Conservation (phyloP, 139 green algal species). For the Yamagishiella unicocca region DNA sequence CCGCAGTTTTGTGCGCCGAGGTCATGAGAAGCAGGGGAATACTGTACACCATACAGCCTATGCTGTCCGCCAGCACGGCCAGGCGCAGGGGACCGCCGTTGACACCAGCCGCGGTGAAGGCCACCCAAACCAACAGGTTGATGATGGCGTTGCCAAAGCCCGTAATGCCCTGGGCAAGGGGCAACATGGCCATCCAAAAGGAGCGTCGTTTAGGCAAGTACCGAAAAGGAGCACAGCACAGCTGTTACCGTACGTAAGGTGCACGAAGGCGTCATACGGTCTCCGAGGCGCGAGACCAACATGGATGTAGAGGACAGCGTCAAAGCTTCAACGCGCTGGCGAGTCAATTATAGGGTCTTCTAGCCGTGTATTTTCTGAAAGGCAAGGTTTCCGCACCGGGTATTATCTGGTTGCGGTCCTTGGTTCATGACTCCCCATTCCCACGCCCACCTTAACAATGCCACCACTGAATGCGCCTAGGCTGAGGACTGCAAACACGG, state of each 20-base stretch:
- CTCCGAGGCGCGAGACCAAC: too few species aligned
- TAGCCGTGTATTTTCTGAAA: too few species aligned
- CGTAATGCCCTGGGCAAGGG: constrained; percentile 58
- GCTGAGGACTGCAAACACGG: constrained; percentile 23
- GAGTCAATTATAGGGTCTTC: too few species aligned
- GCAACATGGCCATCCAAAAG: too few species aligned
- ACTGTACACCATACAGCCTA: constrained; percentile 20
- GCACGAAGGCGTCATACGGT: too few species aligned
- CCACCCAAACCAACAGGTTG: constrained; percentile 54
- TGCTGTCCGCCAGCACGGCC: constrained; percentile 43
- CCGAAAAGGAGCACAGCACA: background rate
- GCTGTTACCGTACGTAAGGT: too few species aligned
- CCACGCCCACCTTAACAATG: constrained; percentile 48
- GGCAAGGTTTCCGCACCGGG: too few species aligned
- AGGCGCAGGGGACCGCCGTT: constrained; percentile 30
- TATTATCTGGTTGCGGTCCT: too few species aligned
- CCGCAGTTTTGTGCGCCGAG: constrained; percentile 23
- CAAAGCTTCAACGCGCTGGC: too few species aligned
- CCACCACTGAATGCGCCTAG: constrained; percentile 31
- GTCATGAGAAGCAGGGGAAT: constrained; percentile 46
- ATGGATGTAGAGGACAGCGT: too few species aligned
- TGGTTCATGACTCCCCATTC: too few species aligned
- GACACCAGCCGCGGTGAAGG: constrained; percentile 11
- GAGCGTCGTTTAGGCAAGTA: background rate
- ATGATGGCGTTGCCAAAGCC: constrained; percentile 57